phyloP scores from a whole-genome alignment of 2,329 filamentous ascomycete genomes.

The Huntiella decipiens region DNA sequence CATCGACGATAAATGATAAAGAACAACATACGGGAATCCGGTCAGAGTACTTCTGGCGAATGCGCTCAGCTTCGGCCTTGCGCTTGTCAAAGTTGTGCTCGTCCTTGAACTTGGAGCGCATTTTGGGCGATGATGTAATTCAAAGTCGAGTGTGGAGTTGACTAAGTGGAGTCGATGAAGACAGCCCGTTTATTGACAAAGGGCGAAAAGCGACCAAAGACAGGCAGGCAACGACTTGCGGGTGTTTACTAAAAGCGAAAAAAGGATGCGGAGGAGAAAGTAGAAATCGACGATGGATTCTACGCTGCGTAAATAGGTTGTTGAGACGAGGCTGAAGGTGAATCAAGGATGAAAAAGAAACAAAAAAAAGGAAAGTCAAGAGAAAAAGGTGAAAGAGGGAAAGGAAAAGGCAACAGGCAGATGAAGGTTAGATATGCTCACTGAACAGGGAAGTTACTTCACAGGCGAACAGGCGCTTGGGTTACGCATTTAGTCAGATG shows the following conservation, averaged over 20 bases:
- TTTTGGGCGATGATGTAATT: conserved; percentile 31
- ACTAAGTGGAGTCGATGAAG: not conserved
- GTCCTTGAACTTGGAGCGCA: conserved; percentile 99
- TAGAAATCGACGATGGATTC: no score
- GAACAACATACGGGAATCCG: conserved; percentile 75
- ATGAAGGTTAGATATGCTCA: not conserved
- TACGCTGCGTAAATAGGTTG: not conserved
- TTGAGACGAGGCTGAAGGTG: not conserved
- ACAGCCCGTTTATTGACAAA: no score
- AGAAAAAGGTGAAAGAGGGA: conserved; percentile 1
- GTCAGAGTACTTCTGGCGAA: conserved; percentile 96
- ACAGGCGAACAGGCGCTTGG: not conserved
- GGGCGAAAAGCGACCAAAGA: no score
- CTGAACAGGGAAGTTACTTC: not conserved
- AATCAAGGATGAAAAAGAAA: not conserved
- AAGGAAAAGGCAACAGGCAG: not conserved
- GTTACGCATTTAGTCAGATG: not conserved
- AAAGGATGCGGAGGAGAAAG: no score
- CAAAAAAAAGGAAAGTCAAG: not conserved
- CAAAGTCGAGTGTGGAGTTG: not conserved
- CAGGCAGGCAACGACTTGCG: not conserved
- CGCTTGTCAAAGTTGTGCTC: conserved; percentile 99
- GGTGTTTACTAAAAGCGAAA: not conserved
- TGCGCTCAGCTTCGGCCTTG: conserved; percentile 98
- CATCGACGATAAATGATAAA: conserved; percentile 3